Base-by-base conservation (phyloP, 2,329 filamentous ascomycete genomes). In the Arthroderma uncinatum region DNA sequence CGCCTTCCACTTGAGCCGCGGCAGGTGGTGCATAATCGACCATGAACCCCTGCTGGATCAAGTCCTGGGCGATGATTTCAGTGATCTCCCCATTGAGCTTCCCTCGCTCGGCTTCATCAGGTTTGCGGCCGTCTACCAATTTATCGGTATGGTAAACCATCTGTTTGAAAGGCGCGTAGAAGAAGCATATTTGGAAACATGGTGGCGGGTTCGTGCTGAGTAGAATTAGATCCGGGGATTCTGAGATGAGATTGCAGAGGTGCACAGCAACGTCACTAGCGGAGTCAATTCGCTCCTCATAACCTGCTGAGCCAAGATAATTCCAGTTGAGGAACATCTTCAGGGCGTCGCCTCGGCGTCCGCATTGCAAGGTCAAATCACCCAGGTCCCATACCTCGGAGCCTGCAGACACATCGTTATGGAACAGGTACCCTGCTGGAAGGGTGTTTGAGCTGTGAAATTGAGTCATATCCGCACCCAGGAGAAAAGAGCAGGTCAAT, bases 181-280 rank as follows among this genome's bases (percentile, higher is more conserved):
- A 95, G 71, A 97, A 97, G 76, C 92, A 96, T 21, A 97, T 87
- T 73, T 97, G 93, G 68, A 95, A 75, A 72, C 92, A 97, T 0
- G 89, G 88, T 50, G 91, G 85, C 25, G 89, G 87, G 64, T 87
- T 85, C 57, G 82, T 78, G 9, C 83, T 87, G 2, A 95, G 81
- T 14, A 95, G 76, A 16, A 81, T 74, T 64, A 97, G 86, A 63
- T 87, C 76, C 0, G 73, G 68, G 42, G 78, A 77, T 12, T 73
- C 50, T 4, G 76, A 71, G 1, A 96, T 67, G 0, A 84, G 70
- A 0, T 67, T 67, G 0, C 85, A 82, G n/a, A 97, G 76, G 63
- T 88, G 79, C 2, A 78, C 75, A 0, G 90, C 90, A 59, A 82
- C 79, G 8, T 77, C 79, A 66, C 92, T 95, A 0, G 87, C 91